Evolutionary conservation across 352 stramenopile species (phyloP).

Genomic region (Phytopythium aichiense): DNA sequence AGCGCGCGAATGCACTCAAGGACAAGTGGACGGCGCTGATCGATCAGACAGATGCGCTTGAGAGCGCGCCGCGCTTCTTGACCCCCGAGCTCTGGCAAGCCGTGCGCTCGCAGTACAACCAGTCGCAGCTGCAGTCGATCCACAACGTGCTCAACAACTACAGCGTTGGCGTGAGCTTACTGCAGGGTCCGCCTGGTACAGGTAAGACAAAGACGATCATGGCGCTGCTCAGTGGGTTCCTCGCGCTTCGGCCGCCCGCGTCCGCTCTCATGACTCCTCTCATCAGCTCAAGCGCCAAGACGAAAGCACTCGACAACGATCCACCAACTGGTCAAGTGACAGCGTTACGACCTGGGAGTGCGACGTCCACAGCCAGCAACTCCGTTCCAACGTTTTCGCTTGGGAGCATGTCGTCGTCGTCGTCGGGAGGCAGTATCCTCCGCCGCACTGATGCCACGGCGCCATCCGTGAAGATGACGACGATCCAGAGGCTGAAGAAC

Average conservation of each 20-base stretch:
- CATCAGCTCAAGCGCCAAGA: slow-evolving; percentile 9
- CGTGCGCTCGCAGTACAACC: slow-evolving; percentile 79
- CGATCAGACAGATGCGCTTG: slow-evolving; percentile 53
- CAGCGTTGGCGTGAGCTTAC: slow-evolving; percentile 70
- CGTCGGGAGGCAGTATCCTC: slow-evolving; percentile 55
- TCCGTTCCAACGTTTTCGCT: slow-evolving; percentile 46
- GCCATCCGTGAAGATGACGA: slow-evolving; percentile 27
- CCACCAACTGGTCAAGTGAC: too few species aligned
- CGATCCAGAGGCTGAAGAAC: slow-evolving; percentile 69
- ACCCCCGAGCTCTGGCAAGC: slow-evolving; percentile 60
- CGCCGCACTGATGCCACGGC: slow-evolving; percentile 30
- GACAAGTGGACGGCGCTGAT: slow-evolving; percentile 81
- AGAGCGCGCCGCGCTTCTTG: slow-evolving; percentile 58
- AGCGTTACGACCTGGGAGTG: neutral
- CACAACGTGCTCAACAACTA: slow-evolving; percentile 89
- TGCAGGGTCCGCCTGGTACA: slow-evolving; percentile 95
- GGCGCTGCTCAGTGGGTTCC: slow-evolving; percentile 69
- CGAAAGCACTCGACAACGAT: neutral
- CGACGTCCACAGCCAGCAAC: neutral
- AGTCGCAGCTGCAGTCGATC: slow-evolving; percentile 84
- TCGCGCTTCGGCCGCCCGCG: slow-evolving; percentile 56
- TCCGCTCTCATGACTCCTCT: slow-evolving; percentile 34
- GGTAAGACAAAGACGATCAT: slow-evolving; percentile 94
- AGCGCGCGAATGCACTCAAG: slow-evolving; percentile 47
- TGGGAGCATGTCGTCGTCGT: slow-evolving; percentile 25